phyloP scores from a whole-genome alignment of 805 yeast species.

The Wickerhamomyces pijperi region DNA sequence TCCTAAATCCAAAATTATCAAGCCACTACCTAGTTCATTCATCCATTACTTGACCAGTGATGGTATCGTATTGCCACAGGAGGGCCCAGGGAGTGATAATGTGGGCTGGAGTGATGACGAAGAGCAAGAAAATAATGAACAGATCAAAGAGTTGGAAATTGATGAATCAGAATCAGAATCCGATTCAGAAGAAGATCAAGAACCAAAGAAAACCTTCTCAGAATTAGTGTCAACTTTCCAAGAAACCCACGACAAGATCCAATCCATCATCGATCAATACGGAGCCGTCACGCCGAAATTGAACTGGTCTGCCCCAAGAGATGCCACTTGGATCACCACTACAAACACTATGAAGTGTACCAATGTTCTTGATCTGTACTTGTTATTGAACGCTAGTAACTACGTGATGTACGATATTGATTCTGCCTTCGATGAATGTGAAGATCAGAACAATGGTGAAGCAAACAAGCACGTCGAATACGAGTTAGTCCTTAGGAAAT shows the following conservation, averaged over 20 bases:
- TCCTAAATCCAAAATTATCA: conserved; percentile 42
- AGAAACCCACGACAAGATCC: conserved; percentile 47
- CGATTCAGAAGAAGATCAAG: conserved; percentile 7
- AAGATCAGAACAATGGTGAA: conserved; percentile 18
- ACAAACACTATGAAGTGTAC: conserved; percentile 66
- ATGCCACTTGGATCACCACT: conserved; percentile 84
- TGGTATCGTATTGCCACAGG: conserved; percentile 53
- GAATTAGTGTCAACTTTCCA: conserved; percentile 32
- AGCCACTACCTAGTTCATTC: conserved; percentile 47
- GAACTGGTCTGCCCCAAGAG: conserved; percentile 97
- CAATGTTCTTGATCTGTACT: conserved; percentile 62
- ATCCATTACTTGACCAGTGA: conserved; percentile 53
- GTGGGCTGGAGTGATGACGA: conserved; percentile 50
- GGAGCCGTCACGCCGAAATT: conserved; percentile 76
- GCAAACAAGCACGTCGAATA: conserved; percentile 14
- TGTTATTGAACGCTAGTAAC: conserved; percentile 77
- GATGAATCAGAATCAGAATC: conserved; percentile 6
- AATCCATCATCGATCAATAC: conserved; percentile 30
- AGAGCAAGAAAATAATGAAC: conserved; percentile 15
- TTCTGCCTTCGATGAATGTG: conserved; percentile 48
- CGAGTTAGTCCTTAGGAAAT: conserved; percentile 70
- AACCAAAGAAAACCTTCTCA: conserved; percentile 6
- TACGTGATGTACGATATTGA: conserved; percentile 79
- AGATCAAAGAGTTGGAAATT: conserved; percentile 11
- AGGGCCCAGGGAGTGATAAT: conserved; percentile 24